Evolutionary conservation across 148 eudicot genomes (phyloP).

Genomic region (Vaccinium myrtillus): DNA sequence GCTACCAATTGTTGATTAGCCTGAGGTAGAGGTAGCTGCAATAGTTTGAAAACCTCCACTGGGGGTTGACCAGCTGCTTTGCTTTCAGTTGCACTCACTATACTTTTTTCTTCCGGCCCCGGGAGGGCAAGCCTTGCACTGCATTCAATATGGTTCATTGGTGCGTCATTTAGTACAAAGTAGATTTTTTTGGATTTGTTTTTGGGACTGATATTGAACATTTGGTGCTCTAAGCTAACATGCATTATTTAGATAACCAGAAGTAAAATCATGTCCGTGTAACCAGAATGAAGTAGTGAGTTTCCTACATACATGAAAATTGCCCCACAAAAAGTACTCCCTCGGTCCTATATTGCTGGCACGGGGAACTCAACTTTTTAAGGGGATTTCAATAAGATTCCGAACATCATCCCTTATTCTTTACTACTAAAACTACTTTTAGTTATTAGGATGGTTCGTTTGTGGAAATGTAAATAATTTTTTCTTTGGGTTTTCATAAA

Average conservation of each 20-base stretch:
- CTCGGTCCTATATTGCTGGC: background rate
- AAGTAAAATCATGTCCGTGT: background rate
- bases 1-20: conserved; percentile 29
- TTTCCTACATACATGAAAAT: background rate
- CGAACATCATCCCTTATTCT: background rate
- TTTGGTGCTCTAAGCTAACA: background rate
- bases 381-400: background rate
- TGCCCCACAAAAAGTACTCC: background rate
- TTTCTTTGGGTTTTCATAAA: background rate
- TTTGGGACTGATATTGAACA: background rate
- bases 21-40: conserved; percentile 48
- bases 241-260: background rate
- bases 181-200: conserved; percentile 1
- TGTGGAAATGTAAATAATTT: background rate
- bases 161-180: background rate
- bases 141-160: conserved; percentile 28
- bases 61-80: conserved; percentile 36
- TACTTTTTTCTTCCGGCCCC: conserved; percentile 77
- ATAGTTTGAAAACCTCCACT: conserved; percentile 27
- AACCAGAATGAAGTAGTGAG: background rate
- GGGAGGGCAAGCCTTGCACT: conserved; percentile 96
- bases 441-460: background rate
- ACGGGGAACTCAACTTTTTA: background rate
- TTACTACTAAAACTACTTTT: background rate
- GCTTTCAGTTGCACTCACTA: conserved; percentile 42